These are phyloP conservation scores for Iris macrosiphon DNA, from an alignment of 106 monocot species.

Conservation along the genomic window DNA sequence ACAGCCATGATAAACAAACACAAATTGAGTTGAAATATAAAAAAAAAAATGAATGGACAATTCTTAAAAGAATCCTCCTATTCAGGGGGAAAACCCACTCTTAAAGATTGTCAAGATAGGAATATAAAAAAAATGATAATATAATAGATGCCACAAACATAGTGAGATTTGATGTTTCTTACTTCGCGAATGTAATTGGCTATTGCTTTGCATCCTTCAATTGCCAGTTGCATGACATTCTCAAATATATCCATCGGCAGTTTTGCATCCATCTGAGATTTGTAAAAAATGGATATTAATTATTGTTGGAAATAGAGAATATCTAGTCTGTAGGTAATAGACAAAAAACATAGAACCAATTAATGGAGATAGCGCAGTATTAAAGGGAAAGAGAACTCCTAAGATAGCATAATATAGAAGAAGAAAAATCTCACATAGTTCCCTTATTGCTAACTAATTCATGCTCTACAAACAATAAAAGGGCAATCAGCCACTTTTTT, in stretches of 20 bases:
- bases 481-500: too few relatives aligned
- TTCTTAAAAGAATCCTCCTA: background rate
- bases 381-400: too few relatives aligned
- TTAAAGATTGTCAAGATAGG: background rate
- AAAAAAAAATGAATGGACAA: background rate
- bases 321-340: too few relatives aligned
- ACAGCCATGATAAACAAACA: background rate
- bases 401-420: too few relatives aligned
- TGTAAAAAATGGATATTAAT: background rate
- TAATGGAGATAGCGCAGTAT: too few relatives aligned
- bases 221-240: slow-evolving; percentile 92
- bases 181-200: slow-evolving; percentile 43
- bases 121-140: background rate
- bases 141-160: background rate
- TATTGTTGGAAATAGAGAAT: too few relatives aligned
- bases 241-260: slow-evolving; percentile 51
- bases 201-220: slow-evolving; percentile 95
- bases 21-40: background rate
- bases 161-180: background rate
- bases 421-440: too few relatives aligned
- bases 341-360: too few relatives aligned
- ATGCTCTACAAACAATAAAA: too few relatives aligned
- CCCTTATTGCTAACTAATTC: too few relatives aligned
- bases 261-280: slow-evolving; percentile 29
- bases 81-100: too few relatives aligned